Evolutionary conservation across 495 filamentous ascomycete genomes (phyloP).

Genomic region (Massariosphaeria phaeospora): DNA sequence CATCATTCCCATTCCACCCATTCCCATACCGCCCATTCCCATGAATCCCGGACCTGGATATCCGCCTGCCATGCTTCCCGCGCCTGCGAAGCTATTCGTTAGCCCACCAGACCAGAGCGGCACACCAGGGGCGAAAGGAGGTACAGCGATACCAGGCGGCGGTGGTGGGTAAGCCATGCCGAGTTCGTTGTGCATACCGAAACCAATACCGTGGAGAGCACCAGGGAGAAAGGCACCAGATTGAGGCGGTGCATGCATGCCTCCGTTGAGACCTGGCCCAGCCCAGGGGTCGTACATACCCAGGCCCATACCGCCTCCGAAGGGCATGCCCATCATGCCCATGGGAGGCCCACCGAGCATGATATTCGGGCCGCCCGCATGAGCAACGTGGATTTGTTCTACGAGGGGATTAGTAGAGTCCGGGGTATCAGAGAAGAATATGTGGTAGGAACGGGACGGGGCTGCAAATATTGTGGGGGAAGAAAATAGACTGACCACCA

Average conservation of each 20-base stretch:
- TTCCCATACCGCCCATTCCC: too few species aligned
- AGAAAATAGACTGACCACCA: too few species aligned
- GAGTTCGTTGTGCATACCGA: neutral
- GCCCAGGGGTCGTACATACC: too few species aligned
- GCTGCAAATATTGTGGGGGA: too few species aligned
- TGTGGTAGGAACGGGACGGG: neutral
- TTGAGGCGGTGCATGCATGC: neutral
- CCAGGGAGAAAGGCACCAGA: neutral
- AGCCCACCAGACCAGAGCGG: neutral
- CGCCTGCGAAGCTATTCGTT: neutral
- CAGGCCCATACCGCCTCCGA: slow-evolving; percentile 4
- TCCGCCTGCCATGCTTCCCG: neutral
- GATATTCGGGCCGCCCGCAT: neutral
- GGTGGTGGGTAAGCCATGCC: neutral
- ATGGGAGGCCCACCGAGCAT: too few species aligned
- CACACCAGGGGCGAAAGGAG: neutral
- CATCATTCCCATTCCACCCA: too few species aligned
- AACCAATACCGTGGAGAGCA: too few species aligned
- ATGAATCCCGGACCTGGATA: too few species aligned
- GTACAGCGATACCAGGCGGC: neutral
- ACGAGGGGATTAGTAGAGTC: neutral
- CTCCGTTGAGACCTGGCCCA: neutral
- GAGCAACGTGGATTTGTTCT: too few species aligned
- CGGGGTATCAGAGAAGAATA: too few species aligned
- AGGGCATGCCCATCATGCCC: slow-evolving; percentile 2